A percentile compares a stretch with the other conserved stretches of the same genome.
Evolutionary conservation across 495 filamentous ascomycete species (phyloP).

Genomic region (Aspergillus ellipticus): DNA sequence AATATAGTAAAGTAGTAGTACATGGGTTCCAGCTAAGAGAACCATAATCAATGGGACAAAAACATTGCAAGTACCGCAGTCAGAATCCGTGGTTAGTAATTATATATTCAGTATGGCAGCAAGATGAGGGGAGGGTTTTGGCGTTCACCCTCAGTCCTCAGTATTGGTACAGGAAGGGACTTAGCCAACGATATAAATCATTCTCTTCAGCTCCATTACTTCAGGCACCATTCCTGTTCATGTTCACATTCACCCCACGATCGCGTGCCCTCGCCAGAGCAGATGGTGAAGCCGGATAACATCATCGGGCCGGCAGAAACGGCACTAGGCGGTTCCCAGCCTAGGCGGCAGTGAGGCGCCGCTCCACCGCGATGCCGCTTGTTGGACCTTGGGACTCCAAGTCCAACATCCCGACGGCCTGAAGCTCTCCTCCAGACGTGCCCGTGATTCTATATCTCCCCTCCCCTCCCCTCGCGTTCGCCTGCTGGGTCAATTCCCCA

Average conservation of each 20-base stretch:
- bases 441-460: not conserved
- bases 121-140: no score
- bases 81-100: no score
- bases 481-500: not conserved
- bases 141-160: no score
- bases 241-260: not conserved
- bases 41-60: no score
- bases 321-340: conserved; percentile 4
- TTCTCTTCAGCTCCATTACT: no score
- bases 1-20: no score
- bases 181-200: no score
- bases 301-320: conserved; percentile 1
- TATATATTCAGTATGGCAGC: no score
- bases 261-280: no score
- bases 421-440: conserved; percentile 11
- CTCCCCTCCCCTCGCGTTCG: not conserved
- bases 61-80: no score
- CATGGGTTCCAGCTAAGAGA: no score
- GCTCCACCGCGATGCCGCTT: conserved; percentile 6
- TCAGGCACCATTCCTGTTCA: not conserved
- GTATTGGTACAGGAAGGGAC: no score
- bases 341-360: conserved; percentile 4
- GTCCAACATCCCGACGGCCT: conserved; percentile 3
- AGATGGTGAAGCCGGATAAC: not conserved
- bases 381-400: not conserved